Evolutionary conservation across 2,329 filamentous ascomycete species (phyloP).

Genomic region (Cordyceps militaris): DNA sequence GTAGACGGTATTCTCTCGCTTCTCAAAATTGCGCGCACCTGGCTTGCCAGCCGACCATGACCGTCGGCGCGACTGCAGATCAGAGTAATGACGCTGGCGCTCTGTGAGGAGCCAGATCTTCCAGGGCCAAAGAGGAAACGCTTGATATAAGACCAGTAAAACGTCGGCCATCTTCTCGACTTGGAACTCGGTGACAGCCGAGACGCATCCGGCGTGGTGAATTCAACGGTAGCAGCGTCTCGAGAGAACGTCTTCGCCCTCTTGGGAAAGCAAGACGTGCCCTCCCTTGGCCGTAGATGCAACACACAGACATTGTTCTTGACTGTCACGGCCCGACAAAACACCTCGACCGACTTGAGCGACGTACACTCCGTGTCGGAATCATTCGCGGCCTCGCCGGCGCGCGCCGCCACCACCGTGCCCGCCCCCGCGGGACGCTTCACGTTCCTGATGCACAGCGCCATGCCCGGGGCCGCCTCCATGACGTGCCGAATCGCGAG

Average conservation of each 20-base stretch:
- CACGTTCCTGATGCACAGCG: conserved; percentile 84
- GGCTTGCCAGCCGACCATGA: neutral
- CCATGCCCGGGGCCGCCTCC: conserved; percentile 68
- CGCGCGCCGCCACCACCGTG: conserved; percentile 55
- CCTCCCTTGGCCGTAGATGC: neutral
- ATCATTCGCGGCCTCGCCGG: conserved; percentile 26
- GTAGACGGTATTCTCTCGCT: neutral
- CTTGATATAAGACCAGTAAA: neutral
- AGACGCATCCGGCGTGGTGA: neutral
- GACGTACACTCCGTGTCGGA: conserved; percentile 54
- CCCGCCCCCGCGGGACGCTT: conserved; percentile 74
- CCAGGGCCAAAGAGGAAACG: neutral
- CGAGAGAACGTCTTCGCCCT: neutral
- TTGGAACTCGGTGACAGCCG: neutral
- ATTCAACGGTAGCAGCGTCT: neutral
- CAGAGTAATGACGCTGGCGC: neutral
- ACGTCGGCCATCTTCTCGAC: neutral
- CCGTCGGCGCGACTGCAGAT: neutral
- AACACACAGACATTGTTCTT: conserved; percentile 87
- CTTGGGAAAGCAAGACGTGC: neutral
- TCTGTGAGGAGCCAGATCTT: conserved; percentile 24
- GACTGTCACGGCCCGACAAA: conserved; percentile 76
- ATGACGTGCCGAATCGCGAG: conserved; percentile 97
- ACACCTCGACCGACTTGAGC: conserved; percentile 44
- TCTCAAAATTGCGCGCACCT: neutral